Percentiles rank a stretch among this genome's conserved stretches.
phyloP scores from a whole-genome alignment of 257 asterid genomes.

The Scutellaria minor region DNA sequence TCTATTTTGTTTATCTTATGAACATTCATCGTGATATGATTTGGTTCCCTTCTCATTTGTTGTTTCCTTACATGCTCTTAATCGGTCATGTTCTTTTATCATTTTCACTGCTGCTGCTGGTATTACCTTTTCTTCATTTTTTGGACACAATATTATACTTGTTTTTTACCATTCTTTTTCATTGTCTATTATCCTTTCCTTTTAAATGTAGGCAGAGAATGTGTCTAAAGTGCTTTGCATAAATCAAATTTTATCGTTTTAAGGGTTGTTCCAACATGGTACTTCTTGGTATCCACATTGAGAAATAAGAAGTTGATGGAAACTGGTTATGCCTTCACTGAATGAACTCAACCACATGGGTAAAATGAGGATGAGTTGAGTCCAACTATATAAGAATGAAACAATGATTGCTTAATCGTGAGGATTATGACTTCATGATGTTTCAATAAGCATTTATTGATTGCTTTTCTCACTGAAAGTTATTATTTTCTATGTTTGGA shows the following conservation, averaged over 20 bases:
- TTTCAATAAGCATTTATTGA: constrained; percentile 5
- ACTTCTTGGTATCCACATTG: constrained; percentile 6
- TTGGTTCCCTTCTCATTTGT: constrained; percentile 5
- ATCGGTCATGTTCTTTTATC: constrained; percentile 8
- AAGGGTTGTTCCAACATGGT: neutral
- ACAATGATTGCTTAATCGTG: constrained; percentile 18
- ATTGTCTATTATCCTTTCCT: neutral
- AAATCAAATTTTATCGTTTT: neutral
- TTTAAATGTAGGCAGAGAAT: neutral
- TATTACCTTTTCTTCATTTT: constrained; percentile 9
- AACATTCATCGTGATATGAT: neutral
- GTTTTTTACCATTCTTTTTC: neutral
- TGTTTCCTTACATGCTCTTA: neutral
- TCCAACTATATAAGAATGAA: constrained; percentile 13
- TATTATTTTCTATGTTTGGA: constrained; percentile 8
- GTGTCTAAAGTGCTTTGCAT: neutral
- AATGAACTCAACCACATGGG: neutral
- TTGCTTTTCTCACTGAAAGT: constrained; percentile 8
- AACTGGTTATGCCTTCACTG: constrained; percentile 9
- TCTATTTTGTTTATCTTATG: neutral
- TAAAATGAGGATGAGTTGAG: neutral
- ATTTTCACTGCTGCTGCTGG: neutral
- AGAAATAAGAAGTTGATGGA: neutral
- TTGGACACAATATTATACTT: neutral
- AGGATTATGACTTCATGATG: constrained; percentile 13